phyloP scores from a whole-genome alignment of 768 basidiomycete species.

The Suillus paluster region DNA sequence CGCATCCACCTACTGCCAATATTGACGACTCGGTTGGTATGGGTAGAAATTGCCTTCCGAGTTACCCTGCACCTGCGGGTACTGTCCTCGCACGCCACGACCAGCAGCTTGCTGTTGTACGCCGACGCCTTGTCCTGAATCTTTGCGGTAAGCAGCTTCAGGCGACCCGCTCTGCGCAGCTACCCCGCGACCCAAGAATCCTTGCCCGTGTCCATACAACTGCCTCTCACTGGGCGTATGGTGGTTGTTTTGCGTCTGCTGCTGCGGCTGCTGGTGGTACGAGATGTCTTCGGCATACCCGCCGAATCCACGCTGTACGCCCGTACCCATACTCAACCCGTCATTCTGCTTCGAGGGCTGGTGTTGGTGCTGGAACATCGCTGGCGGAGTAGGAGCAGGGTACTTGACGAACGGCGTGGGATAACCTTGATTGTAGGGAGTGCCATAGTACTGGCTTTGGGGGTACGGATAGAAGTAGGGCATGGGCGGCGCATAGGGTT shows the following conservation, averaged over 20 bases:
- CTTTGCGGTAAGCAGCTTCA: conserved; percentile 55
- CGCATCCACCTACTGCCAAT: conserved; percentile 44
- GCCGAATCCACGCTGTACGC: conserved; percentile 40
- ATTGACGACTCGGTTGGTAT: conserved; percentile 69
- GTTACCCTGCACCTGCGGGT: conserved; percentile 40
- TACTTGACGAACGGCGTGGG: conserved; percentile 80
- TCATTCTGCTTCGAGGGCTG: conserved; percentile 55
- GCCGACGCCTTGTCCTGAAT: conserved; percentile 31
- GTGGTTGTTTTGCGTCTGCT: conserved; percentile 49
- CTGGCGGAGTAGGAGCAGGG: conserved; percentile 67
- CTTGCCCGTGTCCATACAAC: conserved; percentile 3
- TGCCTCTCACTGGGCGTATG: conserved; percentile 7
- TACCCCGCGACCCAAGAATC: conserved; percentile 33
- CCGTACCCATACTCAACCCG: conserved; percentile 45
- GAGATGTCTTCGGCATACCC: conserved; percentile 46
- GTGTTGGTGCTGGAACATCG: conserved; percentile 7
- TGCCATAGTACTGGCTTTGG: conserved; percentile 77
- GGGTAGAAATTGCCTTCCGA: conserved; percentile 73
- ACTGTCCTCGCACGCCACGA: conserved; percentile 48
- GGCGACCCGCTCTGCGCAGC: conserved; percentile 53
- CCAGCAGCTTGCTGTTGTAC: conserved; percentile 47
- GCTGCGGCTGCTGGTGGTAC: conserved; percentile 58
- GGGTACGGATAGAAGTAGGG: conserved; percentile 71
- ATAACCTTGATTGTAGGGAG: conserved; percentile 65
- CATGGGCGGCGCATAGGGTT: conserved; percentile 64